Evolutionary conservation across 2,329 filamentous ascomycete species (phyloP).

Genomic region (Penicillium decumbens): DNA sequence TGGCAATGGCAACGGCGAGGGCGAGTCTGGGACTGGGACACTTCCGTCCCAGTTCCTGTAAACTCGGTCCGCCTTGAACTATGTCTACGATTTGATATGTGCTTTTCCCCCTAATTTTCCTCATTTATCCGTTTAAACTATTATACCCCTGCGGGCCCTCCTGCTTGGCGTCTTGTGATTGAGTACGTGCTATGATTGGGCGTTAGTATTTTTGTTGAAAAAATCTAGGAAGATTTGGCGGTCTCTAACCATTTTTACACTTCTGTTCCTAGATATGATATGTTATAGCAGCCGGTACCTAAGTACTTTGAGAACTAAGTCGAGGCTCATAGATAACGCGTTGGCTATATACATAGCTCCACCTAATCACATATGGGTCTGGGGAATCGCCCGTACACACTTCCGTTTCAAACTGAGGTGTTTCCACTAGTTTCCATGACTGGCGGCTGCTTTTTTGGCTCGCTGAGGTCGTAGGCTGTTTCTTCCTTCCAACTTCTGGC

Average conservation of each 20-base stretch:
- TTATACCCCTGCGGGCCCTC: conserved; percentile 20
- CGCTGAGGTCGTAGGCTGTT: too few relatives aligned
- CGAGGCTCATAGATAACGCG: too few relatives aligned
- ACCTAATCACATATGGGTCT: too few relatives aligned
- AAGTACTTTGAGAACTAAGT: too few relatives aligned
- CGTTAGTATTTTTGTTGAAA: conserved; percentile 15
- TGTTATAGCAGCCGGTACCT: background rate
- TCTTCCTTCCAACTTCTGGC: too few relatives aligned
- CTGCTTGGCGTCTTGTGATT: conserved; percentile 8
- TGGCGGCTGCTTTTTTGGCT: too few relatives aligned
- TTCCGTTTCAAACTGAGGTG: too few relatives aligned
- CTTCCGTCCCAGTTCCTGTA: conserved; percentile 29
- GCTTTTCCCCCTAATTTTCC: background rate
- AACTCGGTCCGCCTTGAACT: background rate
- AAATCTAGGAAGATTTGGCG: background rate
- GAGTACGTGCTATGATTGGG: conserved; percentile 7
- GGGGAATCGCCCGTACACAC: too few relatives aligned
- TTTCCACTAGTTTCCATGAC: too few relatives aligned
- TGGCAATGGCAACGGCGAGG: conserved; percentile 23
- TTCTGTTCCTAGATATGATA: background rate
- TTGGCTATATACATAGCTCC: too few relatives aligned
- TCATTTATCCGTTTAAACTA: conserved; percentile 5
- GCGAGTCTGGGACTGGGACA: conserved; percentile 14
- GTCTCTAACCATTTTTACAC: conserved; percentile 4
- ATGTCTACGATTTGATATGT: conserved; percentile 5